Percentiles rank a stretch among this genome's conserved stretches.
Evolutionary conservation across 2,329 filamentous ascomycete genomes (phyloP).

Genomic region (Trichoderma harzianum): DNA sequence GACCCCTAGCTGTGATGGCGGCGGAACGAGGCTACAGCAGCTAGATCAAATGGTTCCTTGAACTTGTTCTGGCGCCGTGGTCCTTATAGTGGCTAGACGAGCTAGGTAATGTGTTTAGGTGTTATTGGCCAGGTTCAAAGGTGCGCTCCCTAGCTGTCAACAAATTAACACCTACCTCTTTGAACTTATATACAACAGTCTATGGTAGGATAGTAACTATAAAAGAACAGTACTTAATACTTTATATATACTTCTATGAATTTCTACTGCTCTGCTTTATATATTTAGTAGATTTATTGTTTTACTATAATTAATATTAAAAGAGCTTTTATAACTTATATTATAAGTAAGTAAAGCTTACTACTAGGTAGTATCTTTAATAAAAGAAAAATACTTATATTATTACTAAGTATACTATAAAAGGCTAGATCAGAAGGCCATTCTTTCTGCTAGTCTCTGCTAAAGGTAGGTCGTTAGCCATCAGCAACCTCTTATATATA

Average conservation of each 20-base stretch:
- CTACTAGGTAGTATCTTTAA: too few relatives aligned
- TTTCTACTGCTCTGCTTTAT: neutral
- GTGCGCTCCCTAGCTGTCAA: too few relatives aligned
- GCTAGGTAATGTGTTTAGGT: too few relatives aligned
- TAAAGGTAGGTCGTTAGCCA: neutral
- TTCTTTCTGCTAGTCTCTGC: too few relatives aligned
- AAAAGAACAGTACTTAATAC: neutral
- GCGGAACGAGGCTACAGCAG: neutral
- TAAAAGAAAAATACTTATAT: neutral
- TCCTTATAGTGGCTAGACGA: too few relatives aligned
- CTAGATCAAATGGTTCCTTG: neutral
- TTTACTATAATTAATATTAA: neutral
- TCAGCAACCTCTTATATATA: neutral
- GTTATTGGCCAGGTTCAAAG: too few relatives aligned
- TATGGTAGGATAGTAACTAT: neutral
- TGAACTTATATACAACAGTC: neutral
- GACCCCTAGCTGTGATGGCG: too few relatives aligned
- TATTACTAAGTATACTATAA: neutral
- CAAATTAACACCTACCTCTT: neutral
- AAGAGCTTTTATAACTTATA: neutral
- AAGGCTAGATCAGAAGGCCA: neutral
- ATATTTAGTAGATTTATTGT: neutral
- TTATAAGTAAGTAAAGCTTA: neutral
- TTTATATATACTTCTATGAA: neutral
- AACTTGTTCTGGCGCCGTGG: neutral